phyloP scores from a whole-genome alignment of 192 early-diverging fungal genomes.

The Allomyces javanicus region DNA sequence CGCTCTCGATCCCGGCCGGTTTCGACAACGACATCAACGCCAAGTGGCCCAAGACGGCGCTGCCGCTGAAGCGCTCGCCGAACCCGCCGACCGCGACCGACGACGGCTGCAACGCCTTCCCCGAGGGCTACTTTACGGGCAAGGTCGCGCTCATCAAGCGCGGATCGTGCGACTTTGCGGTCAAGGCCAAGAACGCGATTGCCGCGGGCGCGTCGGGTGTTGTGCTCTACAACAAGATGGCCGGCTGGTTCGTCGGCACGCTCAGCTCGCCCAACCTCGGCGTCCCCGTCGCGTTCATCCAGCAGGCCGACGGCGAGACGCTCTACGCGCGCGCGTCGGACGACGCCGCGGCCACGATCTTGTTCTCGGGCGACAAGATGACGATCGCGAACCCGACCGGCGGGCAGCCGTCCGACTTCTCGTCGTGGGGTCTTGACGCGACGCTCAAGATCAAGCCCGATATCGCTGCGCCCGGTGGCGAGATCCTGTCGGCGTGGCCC shows the following conservation, averaged over 20 bases:
- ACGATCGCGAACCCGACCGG: conserved; percentile 8
- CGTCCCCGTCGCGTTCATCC: conserved; percentile 21
- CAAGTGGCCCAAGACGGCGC: too few species aligned
- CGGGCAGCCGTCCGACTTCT: conserved; percentile 33
- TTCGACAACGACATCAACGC: not conserved
- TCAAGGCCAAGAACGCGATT: conserved; percentile 15
- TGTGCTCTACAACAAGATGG: conserved; percentile 21
- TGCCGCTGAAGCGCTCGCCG: not conserved
- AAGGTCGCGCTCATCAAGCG: too few species aligned
- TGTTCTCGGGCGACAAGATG: not conserved
- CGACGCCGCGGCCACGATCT: not conserved
- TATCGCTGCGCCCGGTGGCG: conserved; percentile 42
- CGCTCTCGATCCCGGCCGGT: not conserved
- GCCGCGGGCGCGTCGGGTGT: conserved; percentile 28
- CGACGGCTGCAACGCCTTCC: not conserved
- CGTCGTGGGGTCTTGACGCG: conserved; percentile 42
- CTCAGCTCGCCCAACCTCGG: conserved; percentile 3
- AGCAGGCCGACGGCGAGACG: conserved; percentile 15
- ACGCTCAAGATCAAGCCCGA: conserved; percentile 38
- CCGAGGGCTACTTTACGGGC: conserved; percentile 8
- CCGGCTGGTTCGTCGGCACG: conserved; percentile 12
- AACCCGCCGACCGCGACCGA: not conserved
- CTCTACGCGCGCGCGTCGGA: conserved; percentile 4
- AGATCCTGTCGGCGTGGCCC: conserved; percentile 43
- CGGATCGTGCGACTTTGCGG: too few species aligned